Base-by-base conservation (phyloP, 176 grass and related monocot species). In the Cocos nucifera region DNA sequence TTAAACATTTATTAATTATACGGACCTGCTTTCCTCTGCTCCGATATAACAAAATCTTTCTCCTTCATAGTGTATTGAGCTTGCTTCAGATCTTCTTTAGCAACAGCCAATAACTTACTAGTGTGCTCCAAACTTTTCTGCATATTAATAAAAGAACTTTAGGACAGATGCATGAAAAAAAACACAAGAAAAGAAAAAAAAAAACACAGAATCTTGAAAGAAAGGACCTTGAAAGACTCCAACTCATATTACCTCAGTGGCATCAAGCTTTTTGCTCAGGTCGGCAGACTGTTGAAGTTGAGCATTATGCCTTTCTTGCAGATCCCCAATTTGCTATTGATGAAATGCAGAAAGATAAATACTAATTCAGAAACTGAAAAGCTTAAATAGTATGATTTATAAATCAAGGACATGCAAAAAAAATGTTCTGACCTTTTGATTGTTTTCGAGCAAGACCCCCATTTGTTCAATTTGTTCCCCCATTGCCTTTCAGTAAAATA, bases 11-110 rank as follows among this genome's bases (percentile, higher is more conserved):
- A 6, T 59, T 44, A 27, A 28, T 17, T 77, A 61, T 29, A 17
- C 6, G 8, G 51, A 92, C 94, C 94, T 70, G 94, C 85, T 98
- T 93, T 98, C 65, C 69, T 88, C 85, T 98, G 94, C 58, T 98
- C 79, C 3, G 67, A 83, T 49, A 98, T 98, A 61, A 98, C 83
- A 22, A 81, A 98, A 32, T 98, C 88, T 64, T 86, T 98, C 62
- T 89, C 88, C 29, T 80, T 89, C 19, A 98, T 66, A 81, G 70
- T 73, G 75, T 98, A 98, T 15, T 89, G 71, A 4, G 82, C 85
- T 56, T 89, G 79, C 58, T 98, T 98, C 27, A 98, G 22, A 56
- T 98, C 94, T 66, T 98, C 88, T 71, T 80, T 89, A 29, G 81
- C 82, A 3, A 63, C 73, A 65, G 77, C 81, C 54, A 98, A 79